Evolutionary conservation across 2,329 filamentous ascomycete species (phyloP), one percentile per base, ranked within the genome.

Genomic region (Plectosphaerella plurivora): DNA sequence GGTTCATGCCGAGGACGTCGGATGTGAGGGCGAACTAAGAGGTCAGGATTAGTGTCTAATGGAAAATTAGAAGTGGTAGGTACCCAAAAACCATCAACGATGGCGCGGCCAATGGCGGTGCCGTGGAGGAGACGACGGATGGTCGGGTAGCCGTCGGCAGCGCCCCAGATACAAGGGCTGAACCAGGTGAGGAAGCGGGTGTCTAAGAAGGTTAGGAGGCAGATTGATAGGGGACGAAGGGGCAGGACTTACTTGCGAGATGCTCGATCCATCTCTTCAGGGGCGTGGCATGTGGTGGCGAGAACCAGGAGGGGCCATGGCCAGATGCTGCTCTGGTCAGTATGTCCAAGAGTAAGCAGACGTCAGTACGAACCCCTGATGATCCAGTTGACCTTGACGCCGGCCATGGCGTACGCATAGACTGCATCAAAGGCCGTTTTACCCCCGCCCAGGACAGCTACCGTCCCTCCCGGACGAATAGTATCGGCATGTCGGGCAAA

Each of bases 131-230:
- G 81, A 10, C 66, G 62, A 4, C 82, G 75, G 2, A 81, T 70
- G 11, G 68, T 69, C 12, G 75, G 70, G 57, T 78, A 87, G 1
- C 84, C 86, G 60, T 84, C 84, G 2, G 76, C 78, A 2, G 75
- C 72, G 5, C 84, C 86, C 84, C 86, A 92, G 14, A 87, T 77
- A 62, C 87, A 91, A 0, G 89, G 88, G 49, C 81, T 85, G 66
- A 92, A 83, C 83, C 86, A 91, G 2, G 83, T 87, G 50, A 91
- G 68, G 57, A 88, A 76, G 0, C 88, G 82, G 0, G 81, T 86
- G 33, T 76, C 73, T 74, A 50, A n/a, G 9, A 1, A 15, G 18
- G 11, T 44, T 20, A 46, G 33, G 8, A 47, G 36, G 4, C 11
- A 39, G 9, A 16, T 5, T 33, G 55, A 37, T 55, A 4, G 49